phyloP scores from a whole-genome alignment of 2,329 filamentous ascomycete genomes.

The Nemania diffusa region DNA sequence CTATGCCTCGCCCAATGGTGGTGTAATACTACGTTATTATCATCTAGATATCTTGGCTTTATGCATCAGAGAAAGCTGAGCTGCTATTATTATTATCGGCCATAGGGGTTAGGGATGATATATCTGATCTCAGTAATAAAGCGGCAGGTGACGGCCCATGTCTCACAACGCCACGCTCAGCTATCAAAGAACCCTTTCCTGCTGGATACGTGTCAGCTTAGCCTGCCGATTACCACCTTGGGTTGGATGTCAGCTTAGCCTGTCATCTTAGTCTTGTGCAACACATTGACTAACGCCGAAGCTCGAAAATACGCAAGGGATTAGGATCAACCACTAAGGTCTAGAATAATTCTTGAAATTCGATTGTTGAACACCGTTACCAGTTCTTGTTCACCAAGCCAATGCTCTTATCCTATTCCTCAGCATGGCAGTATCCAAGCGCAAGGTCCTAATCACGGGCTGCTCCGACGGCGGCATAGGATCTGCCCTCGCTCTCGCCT shows the following conservation, averaged over 20 bases:
- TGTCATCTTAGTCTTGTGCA: background rate
- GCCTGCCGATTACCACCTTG: background rate
- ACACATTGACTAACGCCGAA: no score
- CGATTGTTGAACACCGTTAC: background rate
- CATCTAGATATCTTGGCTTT: no score
- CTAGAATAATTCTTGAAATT: conserved; percentile 3
- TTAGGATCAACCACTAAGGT: background rate
- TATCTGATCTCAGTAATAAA: background rate
- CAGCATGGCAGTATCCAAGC: background rate
- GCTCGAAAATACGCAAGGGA: no score
- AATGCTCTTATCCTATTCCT: background rate
- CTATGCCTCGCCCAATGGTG: no score
- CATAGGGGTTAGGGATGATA: no score
- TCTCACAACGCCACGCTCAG: no score
- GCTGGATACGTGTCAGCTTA: background rate
- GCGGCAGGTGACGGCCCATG: no score
- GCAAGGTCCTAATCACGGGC: conserved; percentile 38
- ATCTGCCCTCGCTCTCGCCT: conserved; percentile 51
- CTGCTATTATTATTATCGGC: background rate
- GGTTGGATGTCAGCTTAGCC: background rate
- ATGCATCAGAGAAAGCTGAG: background rate
- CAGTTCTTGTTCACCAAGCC: background rate
- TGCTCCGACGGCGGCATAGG: conserved; percentile 55
- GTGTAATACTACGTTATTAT: background rate
- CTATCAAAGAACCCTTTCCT: background rate